phyloP scores from a whole-genome alignment of 805 yeast species.

The Starmerella apicola region DNA sequence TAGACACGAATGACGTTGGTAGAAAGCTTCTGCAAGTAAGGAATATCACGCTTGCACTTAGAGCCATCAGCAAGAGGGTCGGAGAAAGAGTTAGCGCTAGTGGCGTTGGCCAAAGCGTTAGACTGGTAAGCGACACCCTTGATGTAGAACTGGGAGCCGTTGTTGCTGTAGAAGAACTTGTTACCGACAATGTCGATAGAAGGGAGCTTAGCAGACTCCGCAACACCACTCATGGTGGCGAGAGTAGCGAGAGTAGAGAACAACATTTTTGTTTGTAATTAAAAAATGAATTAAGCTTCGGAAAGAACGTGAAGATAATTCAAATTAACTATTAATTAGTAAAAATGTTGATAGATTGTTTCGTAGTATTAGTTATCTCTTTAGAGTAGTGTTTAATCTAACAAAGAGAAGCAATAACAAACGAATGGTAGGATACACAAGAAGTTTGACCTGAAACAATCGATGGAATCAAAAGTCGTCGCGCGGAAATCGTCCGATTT shows the following conservation, averaged over 20 bases:
- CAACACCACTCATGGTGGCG: conserved; percentile 18
- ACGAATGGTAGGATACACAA: too few species aligned
- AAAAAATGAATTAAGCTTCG: too few species aligned
- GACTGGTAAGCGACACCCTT: conserved; percentile 84
- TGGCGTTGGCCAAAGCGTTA: conserved; percentile 35
- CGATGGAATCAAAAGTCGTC: background rate
- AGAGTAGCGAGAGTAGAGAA: conserved; percentile 18
- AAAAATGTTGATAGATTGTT: too few species aligned
- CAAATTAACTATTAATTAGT: too few species aligned
- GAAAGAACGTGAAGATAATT: too few species aligned
- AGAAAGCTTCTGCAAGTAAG: conserved; percentile 53
- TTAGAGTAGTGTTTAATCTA: too few species aligned
- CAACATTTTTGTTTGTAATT: conserved; percentile 20
- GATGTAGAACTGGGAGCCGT: conserved; percentile 74
- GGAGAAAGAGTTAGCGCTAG: conserved; percentile 35
- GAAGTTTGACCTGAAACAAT: background rate
- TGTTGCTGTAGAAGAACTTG: conserved; percentile 60
- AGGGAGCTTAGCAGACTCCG: conserved; percentile 30
- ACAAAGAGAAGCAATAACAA: too few species aligned
- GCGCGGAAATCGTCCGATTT: background rate
- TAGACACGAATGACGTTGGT: conserved; percentile 79
- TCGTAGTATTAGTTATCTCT: too few species aligned
- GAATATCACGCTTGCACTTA: conserved; percentile 70
- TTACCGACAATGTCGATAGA: conserved; percentile 54
- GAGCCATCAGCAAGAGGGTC: conserved; percentile 70